Conservation (phyloP, 1,139 yeast species). For the Protomyces pachydermus region DNA sequence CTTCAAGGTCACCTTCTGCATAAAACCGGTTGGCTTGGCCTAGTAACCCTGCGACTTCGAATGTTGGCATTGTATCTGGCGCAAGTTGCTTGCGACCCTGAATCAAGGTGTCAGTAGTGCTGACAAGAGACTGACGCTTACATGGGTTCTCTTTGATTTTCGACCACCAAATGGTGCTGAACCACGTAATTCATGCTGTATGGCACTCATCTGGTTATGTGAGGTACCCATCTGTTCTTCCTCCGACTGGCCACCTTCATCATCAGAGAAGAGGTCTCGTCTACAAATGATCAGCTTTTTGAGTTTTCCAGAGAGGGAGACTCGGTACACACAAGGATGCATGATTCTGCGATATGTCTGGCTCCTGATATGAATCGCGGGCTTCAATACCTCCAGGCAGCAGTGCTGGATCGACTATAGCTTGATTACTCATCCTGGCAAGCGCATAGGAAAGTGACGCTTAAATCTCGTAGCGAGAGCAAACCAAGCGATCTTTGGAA, state of each 20-base stretch:
- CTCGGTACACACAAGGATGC: too few relatives aligned
- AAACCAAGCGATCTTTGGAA: too few relatives aligned
- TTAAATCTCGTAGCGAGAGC: too few relatives aligned
- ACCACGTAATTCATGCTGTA: background rate
- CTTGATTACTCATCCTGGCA: background rate
- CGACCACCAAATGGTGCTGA: background rate
- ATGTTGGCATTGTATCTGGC: constrained; percentile 45
- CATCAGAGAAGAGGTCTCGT: background rate
- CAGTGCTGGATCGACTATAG: background rate
- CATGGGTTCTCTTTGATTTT: background rate
- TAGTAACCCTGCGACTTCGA: constrained; percentile 60
- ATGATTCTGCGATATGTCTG: too few relatives aligned
- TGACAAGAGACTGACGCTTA: background rate
- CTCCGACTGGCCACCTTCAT: background rate
- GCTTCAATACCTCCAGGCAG: background rate
- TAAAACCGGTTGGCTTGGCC: constrained; percentile 77
- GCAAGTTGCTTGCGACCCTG: constrained; percentile 8
- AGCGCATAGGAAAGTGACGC: background rate
- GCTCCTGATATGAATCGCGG: background rate
- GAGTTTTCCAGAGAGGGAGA: too few relatives aligned
- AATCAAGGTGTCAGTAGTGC: too few relatives aligned
- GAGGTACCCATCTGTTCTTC: background rate
- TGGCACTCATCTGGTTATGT: background rate
- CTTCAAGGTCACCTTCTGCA: constrained; percentile 58
- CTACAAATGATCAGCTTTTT: background rate